Evolutionary conservation across 176 grass and related monocot genomes (phyloP).

Genomic region (Carex parvula): DNA sequence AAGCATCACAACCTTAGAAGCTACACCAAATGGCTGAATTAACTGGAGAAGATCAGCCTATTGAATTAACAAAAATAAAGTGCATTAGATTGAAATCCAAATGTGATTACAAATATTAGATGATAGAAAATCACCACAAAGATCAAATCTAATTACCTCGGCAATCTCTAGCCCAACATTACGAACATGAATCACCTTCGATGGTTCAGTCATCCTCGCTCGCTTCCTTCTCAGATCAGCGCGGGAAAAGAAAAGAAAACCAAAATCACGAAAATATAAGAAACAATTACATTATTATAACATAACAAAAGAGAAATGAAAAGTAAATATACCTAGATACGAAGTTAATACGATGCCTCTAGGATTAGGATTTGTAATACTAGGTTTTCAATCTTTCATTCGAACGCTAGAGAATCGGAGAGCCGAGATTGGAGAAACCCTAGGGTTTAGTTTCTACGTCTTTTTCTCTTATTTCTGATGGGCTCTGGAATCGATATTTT

Average conservation of each 20-base stretch:
- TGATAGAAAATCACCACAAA: neutral
- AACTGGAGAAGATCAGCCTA: conserved; percentile 54
- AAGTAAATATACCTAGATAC: neutral
- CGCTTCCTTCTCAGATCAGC: conserved; percentile 23
- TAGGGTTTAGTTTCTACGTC: conserved; percentile 19
- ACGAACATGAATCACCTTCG: conserved; percentile 55
- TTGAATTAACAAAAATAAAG: neutral
- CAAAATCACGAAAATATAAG: conserved; percentile 17
- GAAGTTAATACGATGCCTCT: neutral
- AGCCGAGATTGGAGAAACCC: conserved; percentile 10
- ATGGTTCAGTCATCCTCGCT: conserved; percentile 39
- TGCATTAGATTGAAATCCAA: neutral
- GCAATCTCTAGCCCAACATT: conserved; percentile 50
- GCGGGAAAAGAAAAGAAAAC: conserved; percentile 21
- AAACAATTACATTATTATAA: neutral
- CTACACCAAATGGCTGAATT: conserved; percentile 40
- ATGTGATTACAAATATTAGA: neutral
- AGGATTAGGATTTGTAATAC: neutral
- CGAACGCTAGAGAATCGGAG: neutral
- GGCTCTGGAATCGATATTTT: conserved; percentile 6
- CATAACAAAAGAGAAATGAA: neutral
- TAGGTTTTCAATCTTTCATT: conserved; percentile 13
- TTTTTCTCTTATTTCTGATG: neutral
- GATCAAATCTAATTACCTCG: conserved; percentile 33
- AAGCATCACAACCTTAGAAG: conserved; percentile 46